phyloP scores from a whole-genome alignment of 805 yeast species.

The Schwanniomyces vanrijiae region DNA sequence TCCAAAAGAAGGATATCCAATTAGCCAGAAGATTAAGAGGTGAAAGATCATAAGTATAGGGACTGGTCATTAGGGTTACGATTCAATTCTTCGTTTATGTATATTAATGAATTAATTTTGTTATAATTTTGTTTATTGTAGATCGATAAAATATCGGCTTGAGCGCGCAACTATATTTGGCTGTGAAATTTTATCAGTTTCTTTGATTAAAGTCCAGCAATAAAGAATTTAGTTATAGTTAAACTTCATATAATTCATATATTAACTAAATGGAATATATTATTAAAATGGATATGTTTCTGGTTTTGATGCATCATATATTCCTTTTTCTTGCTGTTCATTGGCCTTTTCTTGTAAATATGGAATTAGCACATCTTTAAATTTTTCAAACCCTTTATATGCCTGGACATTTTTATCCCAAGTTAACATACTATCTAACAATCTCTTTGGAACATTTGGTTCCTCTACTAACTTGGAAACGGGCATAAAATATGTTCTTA shows the following conservation, averaged over 20 bases:
- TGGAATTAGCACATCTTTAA: slow-evolving; percentile 54
- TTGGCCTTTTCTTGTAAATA: slow-evolving; percentile 48
- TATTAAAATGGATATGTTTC: slow-evolving; percentile 41
- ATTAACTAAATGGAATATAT: neutral
- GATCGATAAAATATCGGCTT: too few relatives aligned
- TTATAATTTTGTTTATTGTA: neutral
- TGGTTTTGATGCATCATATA: slow-evolving; percentile 38
- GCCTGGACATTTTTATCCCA: slow-evolving; percentile 63
- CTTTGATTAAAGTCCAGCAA: too few relatives aligned
- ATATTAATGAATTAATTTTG: slow-evolving; percentile 6
- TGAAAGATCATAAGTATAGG: slow-evolving; percentile 39
- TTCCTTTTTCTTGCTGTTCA: slow-evolving; percentile 48
- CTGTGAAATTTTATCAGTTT: neutral
- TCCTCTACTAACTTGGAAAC: slow-evolving; percentile 53
- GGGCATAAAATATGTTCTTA: slow-evolving; percentile 64
- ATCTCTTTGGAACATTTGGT: slow-evolving; percentile 60
- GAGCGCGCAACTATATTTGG: too few relatives aligned
- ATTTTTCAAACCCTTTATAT: slow-evolving; percentile 58
- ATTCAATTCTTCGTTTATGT: slow-evolving; percentile 8
- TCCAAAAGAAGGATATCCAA: slow-evolving; percentile 52
- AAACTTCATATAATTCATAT: neutral
- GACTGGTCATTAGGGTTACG: slow-evolving; percentile 2
- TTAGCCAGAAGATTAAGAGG: slow-evolving; percentile 54
- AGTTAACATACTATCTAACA: slow-evolving; percentile 56
- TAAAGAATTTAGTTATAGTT: neutral